A percentile compares a stretch with the other conserved stretches of the same genome.
phyloP scores from a whole-genome alignment of 176 grass and related monocot species.

The Cenchrus fungigraminus region DNA sequence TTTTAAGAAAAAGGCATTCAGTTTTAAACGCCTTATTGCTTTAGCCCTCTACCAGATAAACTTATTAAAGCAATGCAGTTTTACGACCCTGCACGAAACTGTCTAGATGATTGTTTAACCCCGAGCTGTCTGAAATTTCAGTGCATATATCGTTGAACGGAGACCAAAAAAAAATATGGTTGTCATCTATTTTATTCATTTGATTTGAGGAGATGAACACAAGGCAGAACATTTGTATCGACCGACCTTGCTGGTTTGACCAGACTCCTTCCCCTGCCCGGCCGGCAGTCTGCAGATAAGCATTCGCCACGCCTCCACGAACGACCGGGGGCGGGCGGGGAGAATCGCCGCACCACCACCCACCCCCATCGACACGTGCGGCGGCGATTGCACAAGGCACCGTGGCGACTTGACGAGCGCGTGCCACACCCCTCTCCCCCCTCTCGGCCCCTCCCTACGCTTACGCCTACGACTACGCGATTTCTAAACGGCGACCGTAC shows the following conservation, averaged over 20 bases:
- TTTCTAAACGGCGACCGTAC: slow-evolving; percentile 27
- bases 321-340: too few species aligned
- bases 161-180: not conserved
- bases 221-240: not conserved
- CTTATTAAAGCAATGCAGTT: too few species aligned
- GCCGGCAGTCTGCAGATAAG: not conserved
- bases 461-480: not conserved
- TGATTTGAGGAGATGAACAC: too few species aligned
- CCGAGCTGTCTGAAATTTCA: too few species aligned
- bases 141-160: not conserved
- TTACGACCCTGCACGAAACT: too few species aligned
- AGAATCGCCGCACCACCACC: not conserved
- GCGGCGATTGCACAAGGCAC: not conserved
- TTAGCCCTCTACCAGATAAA: too few species aligned
- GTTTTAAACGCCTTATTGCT: too few species aligned
- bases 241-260: not conserved
- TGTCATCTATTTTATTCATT: too few species aligned
- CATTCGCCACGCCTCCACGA: not conserved
- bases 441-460: not conserved
- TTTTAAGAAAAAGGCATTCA: too few species aligned
- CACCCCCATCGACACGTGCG: not conserved
- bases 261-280: not conserved
- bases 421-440: not conserved
- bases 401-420: not conserved
- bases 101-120: too few species aligned